These are phyloP conservation scores for Mortierella antarctica DNA, from an alignment of 192 early-diverging fungal genomes.

Conservation along the genomic window DNA sequence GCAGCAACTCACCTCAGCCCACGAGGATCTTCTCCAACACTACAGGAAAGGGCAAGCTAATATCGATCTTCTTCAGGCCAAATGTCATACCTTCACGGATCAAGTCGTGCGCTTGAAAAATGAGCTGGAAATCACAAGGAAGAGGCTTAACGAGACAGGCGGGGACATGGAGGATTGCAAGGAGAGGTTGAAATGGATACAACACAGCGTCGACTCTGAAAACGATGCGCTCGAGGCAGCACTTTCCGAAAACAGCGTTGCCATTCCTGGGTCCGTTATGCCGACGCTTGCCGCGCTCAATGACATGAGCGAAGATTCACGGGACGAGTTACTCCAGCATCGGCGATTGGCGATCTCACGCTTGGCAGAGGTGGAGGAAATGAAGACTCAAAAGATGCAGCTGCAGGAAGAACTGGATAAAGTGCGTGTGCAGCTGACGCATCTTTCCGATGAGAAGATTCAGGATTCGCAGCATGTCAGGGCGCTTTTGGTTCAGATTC, in stretches of 20 bases:
- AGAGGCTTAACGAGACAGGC: constrained; percentile 13
- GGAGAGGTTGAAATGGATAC: constrained; percentile 11
- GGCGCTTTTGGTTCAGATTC: constrained; percentile 22
- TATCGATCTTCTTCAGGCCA: constrained; percentile 28
- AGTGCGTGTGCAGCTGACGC: constrained; percentile 12
- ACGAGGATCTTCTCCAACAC: constrained; percentile 5
- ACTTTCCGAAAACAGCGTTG: background rate
- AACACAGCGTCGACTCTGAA: constrained; percentile 15
- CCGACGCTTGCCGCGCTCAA: background rate
- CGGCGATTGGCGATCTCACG: constrained; percentile 27
- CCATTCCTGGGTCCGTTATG: background rate
- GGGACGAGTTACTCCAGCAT: constrained; percentile 37
- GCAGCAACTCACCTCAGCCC: constrained; percentile 5
- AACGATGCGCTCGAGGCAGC: background rate
- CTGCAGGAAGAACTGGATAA: constrained; percentile 38
- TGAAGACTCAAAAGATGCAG: constrained; percentile 10
- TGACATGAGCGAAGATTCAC: constrained; percentile 30
- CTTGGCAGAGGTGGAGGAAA: constrained; percentile 32
- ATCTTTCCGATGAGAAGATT: constrained; percentile 34
- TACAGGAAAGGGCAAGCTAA: constrained; percentile 21
- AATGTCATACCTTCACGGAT: constrained; percentile 21
- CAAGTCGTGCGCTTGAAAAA: constrained; percentile 29
- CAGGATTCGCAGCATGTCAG: constrained; percentile 36
- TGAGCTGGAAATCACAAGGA: constrained; percentile 25
- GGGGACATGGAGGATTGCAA: constrained; percentile 12